A percentile compares a stretch with the other conserved stretches of the same genome.
phyloP scores from a whole-genome alignment of 768 basidiomycete species.

The Tremella fuciformis region DNA sequence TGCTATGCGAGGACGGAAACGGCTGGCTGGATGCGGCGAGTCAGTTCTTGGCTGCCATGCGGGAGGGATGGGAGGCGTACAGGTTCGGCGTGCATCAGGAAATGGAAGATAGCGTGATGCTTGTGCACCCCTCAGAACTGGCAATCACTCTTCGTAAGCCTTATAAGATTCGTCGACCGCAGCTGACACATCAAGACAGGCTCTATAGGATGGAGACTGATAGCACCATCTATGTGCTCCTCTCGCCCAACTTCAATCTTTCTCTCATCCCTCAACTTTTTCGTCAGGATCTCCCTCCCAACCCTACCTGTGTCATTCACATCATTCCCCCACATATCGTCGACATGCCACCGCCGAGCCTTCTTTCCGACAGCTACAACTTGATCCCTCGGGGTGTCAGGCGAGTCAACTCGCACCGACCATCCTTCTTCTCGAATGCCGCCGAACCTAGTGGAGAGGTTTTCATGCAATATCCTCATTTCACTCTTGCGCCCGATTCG shows the following conservation, averaged over 20 bases:
- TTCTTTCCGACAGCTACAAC: slow-evolving; percentile 33
- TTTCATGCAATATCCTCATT: slow-evolving; percentile 23
- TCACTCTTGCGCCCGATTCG: slow-evolving; percentile 29
- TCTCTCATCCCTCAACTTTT: slow-evolving; percentile 13
- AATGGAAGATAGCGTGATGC: no score
- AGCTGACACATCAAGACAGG: no score
- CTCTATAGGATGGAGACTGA: no score
- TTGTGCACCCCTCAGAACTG: neutral
- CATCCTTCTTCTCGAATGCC: neutral
- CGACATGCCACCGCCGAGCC: slow-evolving; percentile 4
- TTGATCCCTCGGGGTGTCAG: slow-evolving; percentile 19
- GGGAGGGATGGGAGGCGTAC: neutral
- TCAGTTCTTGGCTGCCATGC: neutral
- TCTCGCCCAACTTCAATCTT: no score
- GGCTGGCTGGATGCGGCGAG: slow-evolving; percentile 5
- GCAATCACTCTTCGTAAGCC: neutral
- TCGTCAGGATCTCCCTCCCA: neutral
- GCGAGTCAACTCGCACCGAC: slow-evolving; percentile 12
- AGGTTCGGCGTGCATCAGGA: slow-evolving; percentile 7
- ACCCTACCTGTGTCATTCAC: slow-evolving; percentile 9
- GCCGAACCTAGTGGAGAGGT: neutral
- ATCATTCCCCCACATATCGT: slow-evolving; percentile 6
- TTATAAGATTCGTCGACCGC: no score
- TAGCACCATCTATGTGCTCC: no score
- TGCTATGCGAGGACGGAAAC: slow-evolving; percentile 5